These are phyloP conservation scores for Cordia subcordata DNA, from an alignment of 257 asterid species.

Conservation along the genomic window DNA sequence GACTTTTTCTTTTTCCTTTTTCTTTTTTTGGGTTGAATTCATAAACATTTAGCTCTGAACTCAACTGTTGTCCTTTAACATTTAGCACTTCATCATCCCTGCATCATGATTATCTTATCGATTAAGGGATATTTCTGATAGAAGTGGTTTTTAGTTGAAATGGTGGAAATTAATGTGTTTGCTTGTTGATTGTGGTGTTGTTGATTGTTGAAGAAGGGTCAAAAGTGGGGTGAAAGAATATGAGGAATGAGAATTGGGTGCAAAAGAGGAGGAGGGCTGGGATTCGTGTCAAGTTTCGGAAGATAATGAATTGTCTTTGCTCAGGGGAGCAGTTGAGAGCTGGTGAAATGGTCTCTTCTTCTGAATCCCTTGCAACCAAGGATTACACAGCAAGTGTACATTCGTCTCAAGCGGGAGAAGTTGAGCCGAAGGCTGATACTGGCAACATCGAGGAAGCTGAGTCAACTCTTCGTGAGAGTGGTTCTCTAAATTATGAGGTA, in stretches of 20 bases:
- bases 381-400: conserved; percentile 42
- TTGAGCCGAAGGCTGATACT: conserved; percentile 52
- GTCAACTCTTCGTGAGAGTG: conserved; percentile 73
- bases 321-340: conserved; percentile 46
- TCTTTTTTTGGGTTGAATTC: too few relatives aligned
- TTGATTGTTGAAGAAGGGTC: conserved; percentile 27
- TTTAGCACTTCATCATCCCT: too few relatives aligned
- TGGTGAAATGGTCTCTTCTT: conserved; percentile 48
- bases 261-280: conserved; percentile 23
- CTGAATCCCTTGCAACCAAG: conserved; percentile 50
- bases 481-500: conserved; percentile 79
- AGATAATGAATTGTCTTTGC: conserved; percentile 64
- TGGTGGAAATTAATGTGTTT: conserved; percentile 6
- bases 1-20: too few relatives aligned
- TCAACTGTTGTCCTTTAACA: too few relatives aligned
- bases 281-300: conserved; percentile 30
- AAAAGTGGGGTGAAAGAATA: conserved; percentile 27
- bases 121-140: too few relatives aligned
- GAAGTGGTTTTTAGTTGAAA: too few relatives aligned
- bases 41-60: too few relatives aligned
- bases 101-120: too few relatives aligned
- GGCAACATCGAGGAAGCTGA: conserved; percentile 94
- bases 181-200: conserved; percentile 14
- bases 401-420: conserved; percentile 54
- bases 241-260: conserved; percentile 45